Base-by-base conservation (phyloP, 2,329 filamentous ascomycete species). In the Kalmusia sp. region DNA sequence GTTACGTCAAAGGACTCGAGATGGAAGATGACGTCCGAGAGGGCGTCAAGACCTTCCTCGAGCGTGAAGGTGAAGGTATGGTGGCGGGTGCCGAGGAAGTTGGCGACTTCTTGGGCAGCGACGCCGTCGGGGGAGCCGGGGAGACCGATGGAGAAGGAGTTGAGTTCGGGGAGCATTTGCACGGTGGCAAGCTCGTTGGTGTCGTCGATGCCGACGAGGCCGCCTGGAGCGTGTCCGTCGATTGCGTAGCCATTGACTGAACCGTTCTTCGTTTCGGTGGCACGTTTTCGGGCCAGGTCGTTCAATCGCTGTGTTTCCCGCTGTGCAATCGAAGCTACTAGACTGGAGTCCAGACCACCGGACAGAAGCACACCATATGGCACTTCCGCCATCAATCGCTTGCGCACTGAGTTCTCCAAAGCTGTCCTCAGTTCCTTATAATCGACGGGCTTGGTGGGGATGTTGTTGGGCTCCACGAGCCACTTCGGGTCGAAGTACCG, bases 31-130 rank as follows among this genome's bases (percentile, higher is more conserved):
- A 99, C 95, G 76, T 99, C 95, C 30, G 91, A 96, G 6, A 99
- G 86, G 15, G 95, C 93, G 78, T 99, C 93, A 71, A 99, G 88
- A 54, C 95, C 95, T 71, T 99, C 95, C 76, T 99, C 91, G 52
- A 99, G 89, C 57, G 95, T 98, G 77, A 99, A 99, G 49, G 93
- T 98, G 84, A 99, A 96, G 69, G 92, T 91, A 79, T 99, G 92
- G 77, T 99, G 95, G 81, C 95, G 96, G 52, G 95, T 99, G 70
- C 95, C 96, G 35, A 99, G 86, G 83, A 96, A 99, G 76, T 93
- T 90, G 70, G 95, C 95, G 15, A 97, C 95, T 78, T 97, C 91
- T 52, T 93, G 81, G 15, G 95, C 95, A 40, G 95, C 95, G 76
- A 90, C 87, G 71, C 92, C 95, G 76, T 99, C 95, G 44, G 95